Conservation (phyloP, 257 asterid genomes). For the Fraxinus excelsior region DNA sequence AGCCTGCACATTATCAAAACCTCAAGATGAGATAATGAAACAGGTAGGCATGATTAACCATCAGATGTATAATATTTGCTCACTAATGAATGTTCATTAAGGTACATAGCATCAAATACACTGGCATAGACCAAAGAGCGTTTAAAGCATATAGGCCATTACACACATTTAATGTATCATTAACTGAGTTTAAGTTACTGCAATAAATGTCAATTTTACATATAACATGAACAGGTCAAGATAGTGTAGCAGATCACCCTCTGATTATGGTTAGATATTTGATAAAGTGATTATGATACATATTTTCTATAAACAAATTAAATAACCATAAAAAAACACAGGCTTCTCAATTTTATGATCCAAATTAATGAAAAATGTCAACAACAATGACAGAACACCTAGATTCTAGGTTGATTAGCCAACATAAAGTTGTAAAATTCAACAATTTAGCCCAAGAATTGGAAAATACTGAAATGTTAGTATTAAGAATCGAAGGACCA, state of each 20-base stretch:
- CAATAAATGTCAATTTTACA: neutral
- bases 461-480: too few relatives aligned
- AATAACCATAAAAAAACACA: neutral
- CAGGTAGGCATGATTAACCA: neutral
- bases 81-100: neutral
- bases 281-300: neutral
- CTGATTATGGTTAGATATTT: neutral
- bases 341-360: neutral
- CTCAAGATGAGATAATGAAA: neutral
- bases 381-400: neutral
- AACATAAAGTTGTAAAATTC: neutral
- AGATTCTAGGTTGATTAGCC: neutral
- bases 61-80: neutral
- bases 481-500: too few relatives aligned
- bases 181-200: neutral
- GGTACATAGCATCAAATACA: neutral
- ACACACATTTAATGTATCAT: too few relatives aligned
- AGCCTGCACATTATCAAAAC: slow-evolving; percentile 35
- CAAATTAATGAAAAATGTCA: neutral
- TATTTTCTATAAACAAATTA: neutral
- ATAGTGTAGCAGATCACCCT: neutral
- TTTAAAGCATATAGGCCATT: neutral
- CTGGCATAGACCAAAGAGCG: neutral
- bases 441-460: neutral
- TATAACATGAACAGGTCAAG: neutral